A percentile compares a stretch with the other conserved stretches of the same genome.
phyloP scores from a whole-genome alignment of 257 asterid genomes.

The Agastache rugosa region DNA sequence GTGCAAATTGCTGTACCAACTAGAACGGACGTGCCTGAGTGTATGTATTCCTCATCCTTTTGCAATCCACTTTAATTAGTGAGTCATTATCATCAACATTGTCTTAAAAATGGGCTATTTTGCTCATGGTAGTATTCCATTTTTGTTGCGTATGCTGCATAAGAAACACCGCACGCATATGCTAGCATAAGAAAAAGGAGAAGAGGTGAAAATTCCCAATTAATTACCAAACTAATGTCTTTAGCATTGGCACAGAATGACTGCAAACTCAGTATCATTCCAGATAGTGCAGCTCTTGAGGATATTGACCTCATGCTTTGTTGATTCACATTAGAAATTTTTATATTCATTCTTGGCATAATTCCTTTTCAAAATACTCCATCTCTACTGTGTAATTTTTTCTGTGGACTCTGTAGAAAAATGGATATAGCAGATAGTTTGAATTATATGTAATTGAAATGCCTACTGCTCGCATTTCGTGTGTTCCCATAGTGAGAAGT shows the following conservation, averaged over 20 bases:
- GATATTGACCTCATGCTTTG: background rate
- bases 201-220: background rate
- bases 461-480: background rate
- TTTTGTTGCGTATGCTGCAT: background rate
- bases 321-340: background rate
- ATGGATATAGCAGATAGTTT: background rate
- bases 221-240: background rate
- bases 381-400: too few relatives aligned
- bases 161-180: too few relatives aligned
- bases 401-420: background rate
- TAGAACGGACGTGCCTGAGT: conserved; percentile 95
- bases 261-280: background rate
- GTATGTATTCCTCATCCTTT: conserved; percentile 61
- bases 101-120: conserved; percentile 8
- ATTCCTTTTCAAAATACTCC: background rate
- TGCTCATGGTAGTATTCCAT: background rate
- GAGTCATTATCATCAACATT: conserved; percentile 15
- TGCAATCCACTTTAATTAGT: conserved; percentile 33
- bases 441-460: background rate
- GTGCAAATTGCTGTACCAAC: conserved; percentile 98
- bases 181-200: too few relatives aligned
- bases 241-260: background rate
- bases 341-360: too few relatives aligned
- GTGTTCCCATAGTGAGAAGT: background rate
- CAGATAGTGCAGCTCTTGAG: conserved; percentile 2